phyloP scores from a whole-genome alignment of 306 rosid species.

The Prunus kanzakura region DNA sequence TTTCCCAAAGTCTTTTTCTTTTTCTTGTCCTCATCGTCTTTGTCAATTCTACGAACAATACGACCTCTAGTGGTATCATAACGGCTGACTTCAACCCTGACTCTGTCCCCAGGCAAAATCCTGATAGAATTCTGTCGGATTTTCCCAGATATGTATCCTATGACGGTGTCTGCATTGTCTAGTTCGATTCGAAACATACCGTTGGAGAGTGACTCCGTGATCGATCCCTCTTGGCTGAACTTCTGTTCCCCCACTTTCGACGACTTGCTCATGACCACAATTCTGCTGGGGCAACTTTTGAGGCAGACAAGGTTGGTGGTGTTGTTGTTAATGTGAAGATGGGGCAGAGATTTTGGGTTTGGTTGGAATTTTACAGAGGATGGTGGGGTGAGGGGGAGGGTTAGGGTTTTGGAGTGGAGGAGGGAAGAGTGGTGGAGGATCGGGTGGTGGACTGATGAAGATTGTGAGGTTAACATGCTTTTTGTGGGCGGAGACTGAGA shows the following conservation, averaged over 20 bases:
- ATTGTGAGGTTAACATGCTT: background rate
- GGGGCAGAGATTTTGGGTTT: background rate
- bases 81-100: constrained; percentile 53
- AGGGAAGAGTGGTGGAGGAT: background rate
- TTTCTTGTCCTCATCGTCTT: constrained; percentile 21
- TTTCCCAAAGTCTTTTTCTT: background rate
- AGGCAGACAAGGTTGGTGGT: background rate
- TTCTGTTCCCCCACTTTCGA: constrained; percentile 45
- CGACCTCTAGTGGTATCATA: constrained; percentile 52
- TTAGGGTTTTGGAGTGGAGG: constrained; percentile 12
- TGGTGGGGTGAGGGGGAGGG: background rate
- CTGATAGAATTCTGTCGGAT: constrained; percentile 57
- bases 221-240: constrained; percentile 41
- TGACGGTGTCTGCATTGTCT: constrained; percentile 47
- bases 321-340: constrained; percentile 1
- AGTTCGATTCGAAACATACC: constrained; percentile 51
- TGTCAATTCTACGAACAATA: constrained; percentile 38
- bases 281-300: constrained; percentile 5
- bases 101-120: constrained; percentile 55
- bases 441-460: background rate
- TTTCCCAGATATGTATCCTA: constrained; percentile 54
- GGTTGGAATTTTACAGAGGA: background rate
- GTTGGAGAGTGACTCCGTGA: constrained; percentile 50
- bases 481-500: background rate
- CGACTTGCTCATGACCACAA: constrained; percentile 27